Conservation (phyloP, 306 rosid genomes). For the Psophocarpus tetragonolobus region DNA sequence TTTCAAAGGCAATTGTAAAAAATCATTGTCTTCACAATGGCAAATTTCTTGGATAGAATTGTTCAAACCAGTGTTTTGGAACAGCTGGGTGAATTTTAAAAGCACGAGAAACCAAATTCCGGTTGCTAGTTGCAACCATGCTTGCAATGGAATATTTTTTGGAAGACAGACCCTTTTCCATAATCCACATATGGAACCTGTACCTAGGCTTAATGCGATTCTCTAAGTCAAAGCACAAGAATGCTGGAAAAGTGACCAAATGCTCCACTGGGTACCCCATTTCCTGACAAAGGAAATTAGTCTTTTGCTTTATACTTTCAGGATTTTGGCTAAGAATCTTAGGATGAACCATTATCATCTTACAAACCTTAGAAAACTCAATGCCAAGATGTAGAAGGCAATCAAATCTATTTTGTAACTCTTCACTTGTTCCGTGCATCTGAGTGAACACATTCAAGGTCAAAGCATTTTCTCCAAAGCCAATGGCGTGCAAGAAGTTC, state of each 20-base stretch:
- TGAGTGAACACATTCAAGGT: slow-evolving; percentile 46
- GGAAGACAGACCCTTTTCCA: slow-evolving; percentile 53
- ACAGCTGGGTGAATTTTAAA: slow-evolving; percentile 69
- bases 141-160: slow-evolving; percentile 62
- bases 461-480: slow-evolving; percentile 79
- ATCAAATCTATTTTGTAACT: slow-evolving; percentile 63
- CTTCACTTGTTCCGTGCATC: slow-evolving; percentile 56
- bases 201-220: slow-evolving; percentile 74
- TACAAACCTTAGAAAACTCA: slow-evolving; percentile 59
- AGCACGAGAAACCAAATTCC: slow-evolving; percentile 52
- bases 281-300: slow-evolving; percentile 55
- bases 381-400: slow-evolving; percentile 59
- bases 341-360: slow-evolving; percentile 47
- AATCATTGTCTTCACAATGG: background rate
- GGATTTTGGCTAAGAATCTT: slow-evolving; percentile 70
- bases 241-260: slow-evolving; percentile 58
- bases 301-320: slow-evolving; percentile 54
- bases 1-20: slow-evolving; percentile 12
- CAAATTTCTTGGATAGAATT: slow-evolving; percentile 41
- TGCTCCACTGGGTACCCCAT: slow-evolving; percentile 52
- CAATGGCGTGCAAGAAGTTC: slow-evolving; percentile 61
- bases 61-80: slow-evolving; percentile 79
- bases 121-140: slow-evolving; percentile 67
- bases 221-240: slow-evolving; percentile 68
- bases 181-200: slow-evolving; percentile 64